Evolutionary conservation across 2,329 filamentous ascomycete species (phyloP).

Genomic region (Colletotrichum spinosum): DNA sequence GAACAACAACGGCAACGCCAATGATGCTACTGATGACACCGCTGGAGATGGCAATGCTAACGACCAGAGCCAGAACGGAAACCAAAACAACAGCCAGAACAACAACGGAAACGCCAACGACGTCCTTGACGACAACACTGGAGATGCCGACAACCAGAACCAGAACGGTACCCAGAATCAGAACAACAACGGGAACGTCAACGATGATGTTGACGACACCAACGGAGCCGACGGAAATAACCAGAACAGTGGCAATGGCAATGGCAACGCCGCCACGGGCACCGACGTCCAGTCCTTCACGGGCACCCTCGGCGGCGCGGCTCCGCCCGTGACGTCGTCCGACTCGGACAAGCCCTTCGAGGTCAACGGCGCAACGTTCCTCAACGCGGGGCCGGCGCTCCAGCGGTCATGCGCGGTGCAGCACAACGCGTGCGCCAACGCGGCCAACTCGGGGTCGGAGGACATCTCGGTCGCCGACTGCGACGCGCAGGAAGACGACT

Average conservation of each 20-base stretch:
- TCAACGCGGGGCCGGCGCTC: conserved; percentile 58
- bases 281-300: conserved; percentile 60
- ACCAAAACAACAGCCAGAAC: conserved; percentile 46
- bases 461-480: conserved; percentile 54
- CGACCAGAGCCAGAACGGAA: too few relatives aligned
- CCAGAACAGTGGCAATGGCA: conserved; percentile 1
- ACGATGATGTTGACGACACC: not conserved
- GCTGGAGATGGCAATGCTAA: conserved; percentile 22
- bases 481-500: conserved; percentile 55
- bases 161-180: not conserved
- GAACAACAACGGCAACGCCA: not conserved
- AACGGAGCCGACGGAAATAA: conserved; percentile 16
- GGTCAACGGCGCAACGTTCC: conserved; percentile 69
- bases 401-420: conserved; percentile 62
- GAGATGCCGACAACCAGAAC: not conserved
- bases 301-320: conserved; percentile 54
- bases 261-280: conserved; percentile 28
- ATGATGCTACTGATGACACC: conserved; percentile 46
- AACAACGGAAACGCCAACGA: conserved; percentile 8
- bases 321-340: conserved; percentile 55
- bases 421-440: conserved; percentile 63
- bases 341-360: conserved; percentile 55
- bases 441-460: conserved; percentile 57
- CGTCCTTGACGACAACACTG: not conserved
- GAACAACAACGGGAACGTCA: not conserved